Base-by-base conservation (phyloP, 2,329 filamentous ascomycete species). In the Xylaria sp. region DNA sequence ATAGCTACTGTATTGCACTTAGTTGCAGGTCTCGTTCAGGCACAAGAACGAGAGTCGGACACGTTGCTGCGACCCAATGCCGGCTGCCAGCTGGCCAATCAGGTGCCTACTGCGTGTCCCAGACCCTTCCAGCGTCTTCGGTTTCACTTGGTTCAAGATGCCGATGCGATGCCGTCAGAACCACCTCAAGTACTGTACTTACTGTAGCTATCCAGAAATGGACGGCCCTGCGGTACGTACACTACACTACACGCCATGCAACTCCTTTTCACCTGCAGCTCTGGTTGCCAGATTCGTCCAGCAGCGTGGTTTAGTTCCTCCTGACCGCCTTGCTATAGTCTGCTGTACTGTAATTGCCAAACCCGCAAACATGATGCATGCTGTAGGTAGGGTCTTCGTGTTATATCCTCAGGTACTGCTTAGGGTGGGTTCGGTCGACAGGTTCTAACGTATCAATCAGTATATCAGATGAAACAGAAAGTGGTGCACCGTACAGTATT, bases 191-290 rank as follows among this genome's bases (percentile, higher is more conserved):
- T 48, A 47, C 8, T n/a, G n/a, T n/a, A n/a, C n/a, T n/a, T n/a
- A n/a, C n/a, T n/a, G n/a, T n/a, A n/a, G n/a, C n/a, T n/a, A n/a
- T n/a, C n/a, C n/a, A n/a, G n/a, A n/a, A n/a, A n/a, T n/a, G n/a
- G n/a, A n/a, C n/a, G n/a, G n/a, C n/a, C n/a, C n/a, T n/a, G n/a
- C n/a, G n/a, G n/a, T n/a, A n/a, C n/a, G n/a, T n/a, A 13, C 10
- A 40, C 15, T 5, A 5, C 10, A 40, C 15, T 5, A 13, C 10
- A 13, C 2, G 17, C 11, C 64, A 74, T 78, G 75, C 76, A 77
- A 23, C 74, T 76, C 76, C 76, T 76, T 75, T 76, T 71, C 61
- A 57, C 68, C 73, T 77, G 76, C 76, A 77, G 73, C 65, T 51
- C n/a, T 51, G 44, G 31, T 40, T 63, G 37, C 54, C 55, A 23